Evolutionary conservation across 1,139 yeast species (phyloP).

Genomic region (Pichia inconspicua): DNA sequence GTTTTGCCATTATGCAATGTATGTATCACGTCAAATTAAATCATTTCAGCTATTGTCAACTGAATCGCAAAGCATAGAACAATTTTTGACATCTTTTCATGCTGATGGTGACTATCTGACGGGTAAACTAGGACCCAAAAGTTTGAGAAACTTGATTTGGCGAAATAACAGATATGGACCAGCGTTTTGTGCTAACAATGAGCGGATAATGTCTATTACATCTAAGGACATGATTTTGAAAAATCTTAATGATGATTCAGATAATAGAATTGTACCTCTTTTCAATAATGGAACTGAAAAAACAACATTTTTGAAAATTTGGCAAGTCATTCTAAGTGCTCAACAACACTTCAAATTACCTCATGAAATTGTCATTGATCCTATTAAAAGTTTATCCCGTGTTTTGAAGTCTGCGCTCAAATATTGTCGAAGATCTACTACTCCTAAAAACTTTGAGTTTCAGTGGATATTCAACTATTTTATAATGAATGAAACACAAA

Average conservation of each 20-base stretch:
- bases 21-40: constrained; percentile 9
- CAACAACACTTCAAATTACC: constrained; percentile 19
- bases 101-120: constrained; percentile 19
- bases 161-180: constrained; percentile 17
- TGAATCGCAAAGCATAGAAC: constrained; percentile 10
- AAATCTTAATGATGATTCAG: neutral
- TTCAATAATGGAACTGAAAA: constrained; percentile 1
- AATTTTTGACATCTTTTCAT: constrained; percentile 15
- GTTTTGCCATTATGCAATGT: constrained; percentile 11
- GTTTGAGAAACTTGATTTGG: constrained; percentile 13
- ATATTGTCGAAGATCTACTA: neutral
- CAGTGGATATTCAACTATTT: constrained; percentile 14
- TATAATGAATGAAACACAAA: constrained; percentile 10
- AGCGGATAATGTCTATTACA: constrained; percentile 4
- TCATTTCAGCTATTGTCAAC: constrained; percentile 11
- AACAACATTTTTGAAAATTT: constrained; percentile 2
- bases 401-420: constrained; percentile 7
- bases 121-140: constrained; percentile 18
- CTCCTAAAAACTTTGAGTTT: neutral
- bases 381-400: constrained; percentile 8
- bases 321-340: constrained; percentile 16
- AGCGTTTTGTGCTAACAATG: constrained; percentile 14
- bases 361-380: constrained; percentile 10
- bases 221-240: neutral
- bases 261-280: constrained; percentile 1